Percentiles rank a stretch among this genome's conserved stretches.
Conservation (phyloP, 169 alveolate genomes). For the Amoebophrya sp. region DNA sequence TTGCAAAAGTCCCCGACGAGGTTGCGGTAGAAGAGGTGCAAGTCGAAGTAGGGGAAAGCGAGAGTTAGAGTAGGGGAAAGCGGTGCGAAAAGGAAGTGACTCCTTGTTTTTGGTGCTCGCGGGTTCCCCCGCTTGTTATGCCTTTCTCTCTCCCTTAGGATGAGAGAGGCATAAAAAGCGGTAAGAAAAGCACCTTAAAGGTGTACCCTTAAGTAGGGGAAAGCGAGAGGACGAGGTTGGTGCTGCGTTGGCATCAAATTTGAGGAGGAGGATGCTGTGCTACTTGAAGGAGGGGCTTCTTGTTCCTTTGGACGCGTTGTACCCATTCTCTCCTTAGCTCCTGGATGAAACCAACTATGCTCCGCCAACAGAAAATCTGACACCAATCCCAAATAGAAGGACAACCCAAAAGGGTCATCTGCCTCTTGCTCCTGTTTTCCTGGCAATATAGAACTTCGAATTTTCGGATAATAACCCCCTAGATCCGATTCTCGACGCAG, state of each 20-base stretch:
- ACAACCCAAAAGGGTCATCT: neutral
- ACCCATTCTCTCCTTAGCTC: neutral
- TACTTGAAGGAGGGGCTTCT: no score
- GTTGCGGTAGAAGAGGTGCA: neutral
- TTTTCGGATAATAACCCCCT: neutral
- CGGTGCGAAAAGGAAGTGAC: neutral
- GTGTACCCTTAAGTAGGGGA: no score
- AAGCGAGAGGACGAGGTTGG: no score
- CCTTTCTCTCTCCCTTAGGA: no score
- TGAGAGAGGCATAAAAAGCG: no score
- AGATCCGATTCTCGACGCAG: neutral
- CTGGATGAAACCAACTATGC: neutral
- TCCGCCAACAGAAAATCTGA: neutral
- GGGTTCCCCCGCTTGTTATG: no score
- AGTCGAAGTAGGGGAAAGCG: neutral
- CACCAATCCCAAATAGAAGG: neutral
- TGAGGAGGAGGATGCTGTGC: no score
- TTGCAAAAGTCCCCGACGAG: neutral
- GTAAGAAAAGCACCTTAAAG: no score
- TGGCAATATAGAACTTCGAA: neutral
- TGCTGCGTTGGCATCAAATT: no score
- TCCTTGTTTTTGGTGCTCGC: no score
- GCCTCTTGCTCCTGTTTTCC: neutral
- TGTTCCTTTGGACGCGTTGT: no score
- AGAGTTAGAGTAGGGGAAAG: neutral